Evolutionary conservation across 2,329 filamentous ascomycete genomes (phyloP), one percentile per base, ranked within the genome.

Genomic region (Colletotrichum viniferum): DNA sequence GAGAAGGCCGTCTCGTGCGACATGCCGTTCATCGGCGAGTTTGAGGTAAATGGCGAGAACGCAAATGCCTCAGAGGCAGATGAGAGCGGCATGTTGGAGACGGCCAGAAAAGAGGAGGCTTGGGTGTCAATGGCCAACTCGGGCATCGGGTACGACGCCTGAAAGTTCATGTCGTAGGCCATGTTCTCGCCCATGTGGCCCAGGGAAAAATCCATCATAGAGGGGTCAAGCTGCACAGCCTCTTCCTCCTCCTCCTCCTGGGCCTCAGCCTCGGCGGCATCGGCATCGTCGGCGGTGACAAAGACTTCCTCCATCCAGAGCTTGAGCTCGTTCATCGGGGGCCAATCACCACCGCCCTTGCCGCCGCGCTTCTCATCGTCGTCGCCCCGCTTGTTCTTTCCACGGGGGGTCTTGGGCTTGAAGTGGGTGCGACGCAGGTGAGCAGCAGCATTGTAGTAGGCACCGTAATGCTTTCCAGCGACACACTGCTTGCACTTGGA

Each of bases 361-460:
- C 88, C 90, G 12, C 89, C 89, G 16, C 89, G 87, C 82, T 87
- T 90, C 80, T 90, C 88, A 18, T 86, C 86, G 26, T 84, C 83
- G 32, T 80, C 73, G 26, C 79, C 79, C 38, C 78, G 78, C 77
- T 82, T 86, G 14, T 84, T 86, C 79, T 87, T 87, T 43, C 84
- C 85, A 16, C 89, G 86, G 9, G 85, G 81, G 3, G 85, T 81
- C 83, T 90, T 91, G 68, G 88, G 93, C 81, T 94, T 94, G 88
- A 98, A 98, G 83, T 98, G 96, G 1, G 94, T 94, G 65, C 96
- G 92, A 56, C 96, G 91, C 10, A 98, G 89, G 82, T 98, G 96
- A 1, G 96, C 96, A 0, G 96, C 96, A 1, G 96, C 96, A 80
- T 98, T 98, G 86, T 98, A 98, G 85, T 98, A 97, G 18, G 94